Evolutionary conservation across 139 green algal species (phyloP).

Genomic region (Chlorella ohadii): DNA sequence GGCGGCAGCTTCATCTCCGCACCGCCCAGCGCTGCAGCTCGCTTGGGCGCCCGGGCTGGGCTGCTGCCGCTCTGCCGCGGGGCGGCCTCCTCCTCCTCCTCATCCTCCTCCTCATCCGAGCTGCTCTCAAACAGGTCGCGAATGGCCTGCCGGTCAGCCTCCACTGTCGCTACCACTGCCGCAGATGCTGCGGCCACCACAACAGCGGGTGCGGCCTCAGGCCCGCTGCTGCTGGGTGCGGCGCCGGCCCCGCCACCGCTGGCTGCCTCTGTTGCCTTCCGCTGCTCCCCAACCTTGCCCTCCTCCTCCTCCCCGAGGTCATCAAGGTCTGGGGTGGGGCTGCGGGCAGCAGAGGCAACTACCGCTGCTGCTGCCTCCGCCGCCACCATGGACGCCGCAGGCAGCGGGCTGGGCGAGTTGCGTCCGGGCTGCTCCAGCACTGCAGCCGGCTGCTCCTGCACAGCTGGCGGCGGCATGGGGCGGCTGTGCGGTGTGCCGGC

Average conservation of each 20-base stretch:
- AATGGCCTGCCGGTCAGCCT: neutral
- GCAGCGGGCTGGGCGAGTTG: neutral
- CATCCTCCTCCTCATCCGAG: neutral
- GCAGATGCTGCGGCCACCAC: neutral
- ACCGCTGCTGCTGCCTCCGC: neutral
- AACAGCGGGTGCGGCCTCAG: no score
- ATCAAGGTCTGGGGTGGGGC: no score
- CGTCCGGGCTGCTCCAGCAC: neutral
- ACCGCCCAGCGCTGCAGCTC: neutral
- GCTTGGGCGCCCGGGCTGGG: no score
- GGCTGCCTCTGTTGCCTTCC: no score
- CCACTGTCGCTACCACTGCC: neutral
- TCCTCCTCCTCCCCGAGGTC: no score
- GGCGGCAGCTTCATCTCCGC: neutral
- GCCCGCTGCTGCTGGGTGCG: no score
- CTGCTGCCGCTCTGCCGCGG: no score
- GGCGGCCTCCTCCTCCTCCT: neutral
- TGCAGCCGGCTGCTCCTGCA: no score
- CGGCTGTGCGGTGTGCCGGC: neutral
- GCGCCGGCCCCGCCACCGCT: no score
- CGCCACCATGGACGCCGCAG: neutral
- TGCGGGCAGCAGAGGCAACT: no score
- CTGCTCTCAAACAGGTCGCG: neutral
- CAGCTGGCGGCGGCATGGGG: neutral
- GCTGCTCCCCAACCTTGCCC: no score